Conservation (phyloP, 1,284 basidiomycete species). For the Irpex sp. region DNA sequence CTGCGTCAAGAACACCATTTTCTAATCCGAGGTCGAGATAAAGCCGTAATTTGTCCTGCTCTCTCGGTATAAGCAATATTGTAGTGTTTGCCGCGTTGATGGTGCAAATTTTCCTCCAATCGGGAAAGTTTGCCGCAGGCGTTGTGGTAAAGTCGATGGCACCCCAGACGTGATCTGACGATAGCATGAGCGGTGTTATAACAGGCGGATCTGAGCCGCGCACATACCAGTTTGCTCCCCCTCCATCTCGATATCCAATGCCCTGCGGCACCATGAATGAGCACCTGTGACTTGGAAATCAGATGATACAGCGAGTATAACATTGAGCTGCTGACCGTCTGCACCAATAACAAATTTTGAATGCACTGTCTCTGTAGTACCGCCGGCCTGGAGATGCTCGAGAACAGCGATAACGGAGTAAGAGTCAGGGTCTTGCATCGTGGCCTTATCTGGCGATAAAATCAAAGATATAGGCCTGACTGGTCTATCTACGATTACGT, state of each 20-base stretch:
- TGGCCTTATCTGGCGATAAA: conserved; percentile 38
- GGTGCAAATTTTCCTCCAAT: conserved; percentile 67
- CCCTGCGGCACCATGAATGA: conserved; percentile 77
- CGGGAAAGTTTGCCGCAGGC: conserved; percentile 77
- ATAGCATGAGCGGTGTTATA: background rate
- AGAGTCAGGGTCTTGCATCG: conserved; percentile 36
- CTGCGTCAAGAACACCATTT: conserved; percentile 32
- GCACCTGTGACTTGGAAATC: conserved; percentile 37
- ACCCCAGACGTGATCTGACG: conserved; percentile 68
- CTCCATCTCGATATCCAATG: conserved; percentile 67
- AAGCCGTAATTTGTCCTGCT: conserved; percentile 64
- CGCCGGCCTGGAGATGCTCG: conserved; percentile 21
- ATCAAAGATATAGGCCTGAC: conserved; percentile 47
- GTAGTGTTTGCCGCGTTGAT: conserved; percentile 52
- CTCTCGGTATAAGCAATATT: conserved; percentile 73
- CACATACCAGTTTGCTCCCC: conserved; percentile 64
- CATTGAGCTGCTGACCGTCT: conserved; percentile 34
- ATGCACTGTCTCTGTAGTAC: conserved; percentile 38
- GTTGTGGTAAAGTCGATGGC: conserved; percentile 57
- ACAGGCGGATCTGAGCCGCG: conserved; percentile 5
- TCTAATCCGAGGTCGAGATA: conserved; percentile 63
- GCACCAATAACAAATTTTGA: conserved; percentile 54
- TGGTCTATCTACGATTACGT: conserved; percentile 52
- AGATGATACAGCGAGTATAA: background rate
- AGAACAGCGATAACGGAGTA: conserved; percentile 57